Base-by-base conservation (phyloP, 495 filamentous ascomycete genomes). In the Rhypophila decipiens region DNA sequence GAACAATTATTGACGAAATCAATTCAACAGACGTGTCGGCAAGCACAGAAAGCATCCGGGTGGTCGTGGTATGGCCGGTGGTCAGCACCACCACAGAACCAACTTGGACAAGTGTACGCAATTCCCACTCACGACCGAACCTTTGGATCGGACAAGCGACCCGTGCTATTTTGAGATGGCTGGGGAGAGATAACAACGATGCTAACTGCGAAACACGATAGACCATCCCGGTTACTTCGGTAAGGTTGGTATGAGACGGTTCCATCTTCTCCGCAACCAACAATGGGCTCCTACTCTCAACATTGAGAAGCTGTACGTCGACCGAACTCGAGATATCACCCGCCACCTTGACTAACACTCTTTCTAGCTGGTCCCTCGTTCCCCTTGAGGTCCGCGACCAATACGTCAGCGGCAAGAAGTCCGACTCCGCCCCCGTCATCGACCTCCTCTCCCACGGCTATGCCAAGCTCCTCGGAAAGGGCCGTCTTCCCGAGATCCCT, bases 41-140 rank as follows among this genome's bases (percentile, higher is more conserved):
- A 64, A 64, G 61, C 61, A 64, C 61, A 62, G 61, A 38, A 64
- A 64, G 61, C 61, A 64, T 40, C 61, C 61, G 21, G 61, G 61
- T 62, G 61, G 61, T 62, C 61, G 61, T 62, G 61, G 61, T 64
- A 64, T 64, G 61, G 61, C 61, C 59, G 61, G 61, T 64, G 61
- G 61, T 58, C 61, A 64, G 61, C 61, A 64, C 46, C 61, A 64
- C 56, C 61, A 64, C 57, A 51, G 61, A 20, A 64, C 61, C 43
- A 64, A 64, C 59, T 52, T 64, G 44, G 61, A 64, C 44, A 64
- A 64, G 59, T 64, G 61, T 64, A 64, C 40, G 58, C 39, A 52
- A 40, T 22, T 34, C 10, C 12, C 31, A 45, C 46, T 41, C 20
- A 11, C 17, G 23, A 43, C 48, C 31, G 10, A 11, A 15, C 37